These are phyloP conservation scores for Mrakiaceae sp. DNA, from an alignment of 1,284 basidiomycete genomes.

Conservation along the genomic window DNA sequence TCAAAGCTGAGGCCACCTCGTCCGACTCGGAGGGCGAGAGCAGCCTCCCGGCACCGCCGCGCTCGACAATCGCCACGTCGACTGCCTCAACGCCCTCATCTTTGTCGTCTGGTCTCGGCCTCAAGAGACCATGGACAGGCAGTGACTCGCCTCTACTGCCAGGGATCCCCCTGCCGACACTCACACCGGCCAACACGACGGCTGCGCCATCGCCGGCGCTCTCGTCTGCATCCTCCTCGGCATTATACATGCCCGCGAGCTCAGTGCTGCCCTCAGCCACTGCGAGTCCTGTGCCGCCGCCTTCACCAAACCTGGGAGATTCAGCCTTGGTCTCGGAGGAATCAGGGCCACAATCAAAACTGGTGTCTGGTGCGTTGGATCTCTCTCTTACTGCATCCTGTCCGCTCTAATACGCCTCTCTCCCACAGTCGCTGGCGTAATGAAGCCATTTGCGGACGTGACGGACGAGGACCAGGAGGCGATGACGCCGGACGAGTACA, in stretches of 20 bases:
- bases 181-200: too few relatives aligned
- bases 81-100: neutral
- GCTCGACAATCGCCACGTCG: neutral
- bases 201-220: too few relatives aligned
- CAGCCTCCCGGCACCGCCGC: neutral
- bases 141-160: neutral
- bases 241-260: too few relatives aligned
- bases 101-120: neutral
- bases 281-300: too few relatives aligned
- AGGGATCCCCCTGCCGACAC: neutral
- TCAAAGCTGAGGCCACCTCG: neutral
- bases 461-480: slow-evolving; percentile 33
- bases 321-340: neutral
- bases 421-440: slow-evolving; percentile 27
- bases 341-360: neutral
- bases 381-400: neutral
- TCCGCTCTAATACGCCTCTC: neutral
- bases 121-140: neutral
- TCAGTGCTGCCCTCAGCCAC: too few relatives aligned
- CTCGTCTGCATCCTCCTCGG: too few relatives aligned
- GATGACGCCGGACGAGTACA: slow-evolving; percentile 37
- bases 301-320: too few relatives aligned
- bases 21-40: neutral
- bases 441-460: slow-evolving; percentile 29
- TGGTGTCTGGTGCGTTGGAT: neutral